These are phyloP conservation scores for Marasmius fiardii DNA, from an alignment of 1,284 basidiomycete species.

Conservation along the genomic window DNA sequence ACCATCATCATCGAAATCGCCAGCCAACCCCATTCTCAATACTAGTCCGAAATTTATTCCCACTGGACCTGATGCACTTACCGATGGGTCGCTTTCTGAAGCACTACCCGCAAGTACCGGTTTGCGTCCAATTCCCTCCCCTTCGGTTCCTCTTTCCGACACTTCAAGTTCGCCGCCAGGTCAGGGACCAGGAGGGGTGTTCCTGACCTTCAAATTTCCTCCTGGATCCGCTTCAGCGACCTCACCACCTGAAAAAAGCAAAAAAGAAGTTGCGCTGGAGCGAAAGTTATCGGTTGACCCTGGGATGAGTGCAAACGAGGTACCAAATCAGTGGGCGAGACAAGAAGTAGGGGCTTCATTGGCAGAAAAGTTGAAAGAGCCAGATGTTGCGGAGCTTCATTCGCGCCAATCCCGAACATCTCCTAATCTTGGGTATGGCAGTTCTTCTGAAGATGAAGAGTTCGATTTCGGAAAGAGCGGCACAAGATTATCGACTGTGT, in stretches of 20 bases:
- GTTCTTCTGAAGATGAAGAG: not conserved
- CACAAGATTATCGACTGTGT: not conserved
- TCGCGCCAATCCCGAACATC: not conserved
- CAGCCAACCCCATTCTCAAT: not conserved
- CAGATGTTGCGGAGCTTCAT: not conserved
- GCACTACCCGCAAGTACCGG: not conserved
- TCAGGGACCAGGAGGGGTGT: no score
- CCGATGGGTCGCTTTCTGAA: not conserved
- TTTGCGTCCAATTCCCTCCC: not conserved
- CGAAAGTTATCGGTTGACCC: not conserved
- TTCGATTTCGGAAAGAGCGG: not conserved
- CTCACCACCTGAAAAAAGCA: not conserved
- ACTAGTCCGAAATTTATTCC: not conserved
- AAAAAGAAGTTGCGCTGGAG: not conserved
- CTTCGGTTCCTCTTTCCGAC: no score
- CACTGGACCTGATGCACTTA: not conserved
- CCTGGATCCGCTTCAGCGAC: not conserved
- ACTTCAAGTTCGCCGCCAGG: no score
- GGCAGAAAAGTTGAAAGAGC: not conserved
- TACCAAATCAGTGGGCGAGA: not conserved
- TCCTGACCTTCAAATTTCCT: not conserved
- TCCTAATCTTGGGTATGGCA: not conserved
- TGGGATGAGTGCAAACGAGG: not conserved
- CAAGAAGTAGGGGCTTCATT: not conserved
- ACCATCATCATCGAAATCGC: not conserved